phyloP scores from a whole-genome alignment of 73 alveolate species.

The Paramecium bursaria region DNA sequence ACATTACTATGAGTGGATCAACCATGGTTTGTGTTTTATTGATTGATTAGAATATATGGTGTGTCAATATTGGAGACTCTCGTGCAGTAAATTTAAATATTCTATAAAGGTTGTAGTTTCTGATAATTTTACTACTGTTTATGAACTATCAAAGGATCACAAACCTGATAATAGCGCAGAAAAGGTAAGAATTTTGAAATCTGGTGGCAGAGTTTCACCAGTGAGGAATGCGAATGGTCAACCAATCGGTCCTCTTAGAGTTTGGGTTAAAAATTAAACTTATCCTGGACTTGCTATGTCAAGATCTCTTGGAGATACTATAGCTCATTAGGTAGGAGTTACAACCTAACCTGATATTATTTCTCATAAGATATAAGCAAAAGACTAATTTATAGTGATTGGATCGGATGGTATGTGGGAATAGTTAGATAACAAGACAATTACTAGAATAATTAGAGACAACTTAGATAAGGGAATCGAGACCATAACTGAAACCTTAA shows the following conservation, averaged over 20 bases:
- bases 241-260: constrained; percentile 72
- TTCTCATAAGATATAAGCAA: constrained; percentile 39
- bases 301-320: constrained; percentile 75
- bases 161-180: constrained; percentile 79
- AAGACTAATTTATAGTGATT: constrained; percentile 18
- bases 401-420: too few species aligned
- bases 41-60: constrained; percentile 21
- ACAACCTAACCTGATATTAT: constrained; percentile 72
- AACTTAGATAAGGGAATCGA: too few species aligned
- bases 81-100: too few species aligned
- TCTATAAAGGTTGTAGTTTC: too few species aligned
- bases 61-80: constrained; percentile 74
- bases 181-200: constrained; percentile 73
- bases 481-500: too few species aligned
- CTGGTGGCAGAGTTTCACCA: constrained; percentile 77
- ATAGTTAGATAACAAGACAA: too few species aligned
- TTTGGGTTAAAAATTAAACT: constrained; percentile 75
- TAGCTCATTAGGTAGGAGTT: constrained; percentile 77
- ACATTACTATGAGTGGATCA: constrained; percentile 65
- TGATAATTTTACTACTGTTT: too few species aligned
- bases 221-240: constrained; percentile 71
- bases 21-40: constrained; percentile 59
- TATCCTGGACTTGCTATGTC: constrained; percentile 79
- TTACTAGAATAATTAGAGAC: too few species aligned
- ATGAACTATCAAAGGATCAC: constrained; percentile 75